Evolutionary conservation across 1,139 yeast species (phyloP).

Genomic region (Sugiyamaella pinicola): DNA sequence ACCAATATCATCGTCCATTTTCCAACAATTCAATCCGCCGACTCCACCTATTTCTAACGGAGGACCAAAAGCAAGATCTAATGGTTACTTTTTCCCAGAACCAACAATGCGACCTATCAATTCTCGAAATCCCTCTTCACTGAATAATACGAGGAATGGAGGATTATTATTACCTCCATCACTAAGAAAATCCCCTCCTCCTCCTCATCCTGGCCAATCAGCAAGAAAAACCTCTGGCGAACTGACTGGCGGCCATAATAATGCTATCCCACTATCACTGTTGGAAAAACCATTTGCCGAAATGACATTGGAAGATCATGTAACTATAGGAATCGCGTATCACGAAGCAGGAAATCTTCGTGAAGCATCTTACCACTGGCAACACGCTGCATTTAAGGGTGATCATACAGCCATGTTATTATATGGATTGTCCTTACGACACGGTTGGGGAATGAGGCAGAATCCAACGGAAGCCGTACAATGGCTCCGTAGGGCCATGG

Average conservation of each 20-base stretch:
- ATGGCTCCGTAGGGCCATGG: conserved; percentile 60
- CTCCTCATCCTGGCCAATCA: conserved; percentile 11
- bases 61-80: conserved; percentile 13
- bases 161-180: conserved; percentile 10
- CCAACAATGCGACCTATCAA: conserved; percentile 1
- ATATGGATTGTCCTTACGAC: conserved; percentile 67
- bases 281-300: conserved; percentile 30
- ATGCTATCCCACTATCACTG: conserved; percentile 5
- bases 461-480: conserved; percentile 59
- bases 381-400: conserved; percentile 62
- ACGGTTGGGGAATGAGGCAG: conserved; percentile 70
- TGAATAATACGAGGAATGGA: neutral
- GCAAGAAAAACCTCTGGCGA: conserved; percentile 8
- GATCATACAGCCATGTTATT: conserved; percentile 68
- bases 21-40: conserved; percentile 13
- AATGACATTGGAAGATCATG: conserved; percentile 46
- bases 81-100: conserved; percentile 18
- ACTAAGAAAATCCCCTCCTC: conserved; percentile 7
- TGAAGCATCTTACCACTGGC: conserved; percentile 71
- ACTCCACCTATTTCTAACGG: conserved; percentile 3
- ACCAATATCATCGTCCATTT: conserved; percentile 4
- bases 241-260: neutral
- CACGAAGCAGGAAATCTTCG: conserved; percentile 62
- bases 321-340: conserved; percentile 55
- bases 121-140: conserved; percentile 3